phyloP scores from a whole-genome alignment of 169 alveolate genomes.

The Perkinsus olseni region DNA sequence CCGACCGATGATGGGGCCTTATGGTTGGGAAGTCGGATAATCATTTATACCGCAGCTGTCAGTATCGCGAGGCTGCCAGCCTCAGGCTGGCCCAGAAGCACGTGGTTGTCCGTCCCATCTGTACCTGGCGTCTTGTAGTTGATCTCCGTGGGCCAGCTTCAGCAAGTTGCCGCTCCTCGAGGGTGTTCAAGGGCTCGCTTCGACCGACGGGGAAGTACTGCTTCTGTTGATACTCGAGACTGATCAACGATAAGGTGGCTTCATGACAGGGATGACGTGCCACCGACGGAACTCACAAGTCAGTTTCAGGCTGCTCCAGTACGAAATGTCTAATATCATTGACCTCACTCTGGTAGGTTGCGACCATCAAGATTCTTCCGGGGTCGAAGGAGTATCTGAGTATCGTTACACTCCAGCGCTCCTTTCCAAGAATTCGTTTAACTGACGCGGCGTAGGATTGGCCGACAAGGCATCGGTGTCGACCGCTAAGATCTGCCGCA shows the following conservation, averaged over 20 bases:
- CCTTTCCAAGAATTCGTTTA: no score
- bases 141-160: no score
- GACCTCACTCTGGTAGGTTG: not conserved
- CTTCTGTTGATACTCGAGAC: not conserved
- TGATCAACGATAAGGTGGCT: not conserved
- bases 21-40: no score
- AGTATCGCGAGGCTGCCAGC: no score
- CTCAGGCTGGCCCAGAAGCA: no score
- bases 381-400: not conserved
- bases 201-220: not conserved
- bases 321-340: not conserved
- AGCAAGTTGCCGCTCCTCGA: not conserved
- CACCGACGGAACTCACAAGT: not conserved
- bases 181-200: not conserved
- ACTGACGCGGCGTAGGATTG: not conserved
- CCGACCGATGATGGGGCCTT: no score
- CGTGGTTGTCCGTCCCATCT: no score
- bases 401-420: no score
- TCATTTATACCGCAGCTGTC: no score
- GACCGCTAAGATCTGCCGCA: no score
- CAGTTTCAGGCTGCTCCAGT: not conserved
- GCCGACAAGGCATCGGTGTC: no score
- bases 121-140: no score
- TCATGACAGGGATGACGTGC: not conserved
- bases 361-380: not conserved